Evolutionary conservation across 1,284 basidiomycete genomes (phyloP), one percentile per base, ranked within the genome.

Genomic region (Cryptococcus hybrid): DNA sequence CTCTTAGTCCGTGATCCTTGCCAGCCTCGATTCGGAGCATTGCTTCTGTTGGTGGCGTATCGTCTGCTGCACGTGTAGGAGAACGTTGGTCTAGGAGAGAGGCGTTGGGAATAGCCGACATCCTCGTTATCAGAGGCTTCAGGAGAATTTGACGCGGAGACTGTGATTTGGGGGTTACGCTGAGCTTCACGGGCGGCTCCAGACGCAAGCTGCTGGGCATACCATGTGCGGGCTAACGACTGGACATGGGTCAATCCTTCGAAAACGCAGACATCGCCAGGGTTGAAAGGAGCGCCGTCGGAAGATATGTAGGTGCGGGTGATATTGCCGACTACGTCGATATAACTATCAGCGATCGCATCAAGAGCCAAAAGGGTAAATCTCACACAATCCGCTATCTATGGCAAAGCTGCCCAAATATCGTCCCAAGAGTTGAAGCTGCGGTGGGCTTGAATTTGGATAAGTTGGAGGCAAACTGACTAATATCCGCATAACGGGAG

Each of bases 201-300:
- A 47, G 78, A 79, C 59, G 79, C 84, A 9, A 89, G 77, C 34
- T 81, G 84, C 3, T 84, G 83, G 56, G 83, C 81, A 67, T 90
- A 89, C 91, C 91, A 93, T 47, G 74, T 70, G 40, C 81, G 79
- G 57, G 85, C 87, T 34, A 82, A 80, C 52, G 88, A 85, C 47
- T 88, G 78, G n/a, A 88, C 85, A 71, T 84, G 86, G 68, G 90
- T 87, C 8, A 93, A 78, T 8, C 92, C 91, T 64, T 95, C 92
- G 70, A 94, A 95, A 12, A 94, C 88, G 68, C 89, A 91, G 11
- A 91, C 86, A 1, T 82, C 82, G 51, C 87, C 90, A 15, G 85
- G 79, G 0, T 80, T 79, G 84, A 88, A 92, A 57, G 89, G 85
- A 7, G 89, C 83, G 5, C 88, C 89, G 51, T 82, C 84, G 15